phyloP scores from a whole-genome alignment of 805 yeast species.

The Candida nanaspora region DNA sequence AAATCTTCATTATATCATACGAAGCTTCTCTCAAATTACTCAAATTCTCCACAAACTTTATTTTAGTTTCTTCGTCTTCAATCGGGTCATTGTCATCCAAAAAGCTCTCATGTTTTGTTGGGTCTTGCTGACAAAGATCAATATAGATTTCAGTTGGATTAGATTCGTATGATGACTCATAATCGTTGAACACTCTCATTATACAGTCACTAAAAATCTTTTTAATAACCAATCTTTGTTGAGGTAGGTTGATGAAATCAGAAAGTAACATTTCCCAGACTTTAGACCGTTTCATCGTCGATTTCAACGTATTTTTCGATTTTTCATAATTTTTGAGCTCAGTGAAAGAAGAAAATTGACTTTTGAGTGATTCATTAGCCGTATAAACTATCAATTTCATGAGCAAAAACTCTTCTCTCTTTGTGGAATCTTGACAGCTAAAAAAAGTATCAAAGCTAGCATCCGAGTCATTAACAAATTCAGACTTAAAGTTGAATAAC shows the following conservation, averaged over 20 bases:
- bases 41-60: constrained; percentile 63
- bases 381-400: constrained; percentile 48
- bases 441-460: constrained; percentile 19
- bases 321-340: constrained; percentile 19
- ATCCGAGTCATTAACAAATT: constrained; percentile 9
- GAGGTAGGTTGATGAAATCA: constrained; percentile 38
- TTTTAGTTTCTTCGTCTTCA: constrained; percentile 67
- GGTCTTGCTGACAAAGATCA: constrained; percentile 30
- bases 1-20: constrained; percentile 47
- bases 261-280: constrained; percentile 40
- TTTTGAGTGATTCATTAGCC: constrained; percentile 33
- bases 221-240: constrained; percentile 40
- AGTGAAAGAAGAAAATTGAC: constrained; percentile 8
- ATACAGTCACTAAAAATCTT: constrained; percentile 32
- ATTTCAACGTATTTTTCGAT: constrained; percentile 13
- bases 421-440: constrained; percentile 12
- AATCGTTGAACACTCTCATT: constrained; percentile 33
- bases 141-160: constrained; percentile 61
- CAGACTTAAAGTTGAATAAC: constrained; percentile 17
- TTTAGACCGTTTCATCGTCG: constrained; percentile 6
- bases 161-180: constrained; percentile 62
- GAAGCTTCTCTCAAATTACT: constrained; percentile 67
- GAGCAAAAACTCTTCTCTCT: constrained; percentile 65
- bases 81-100: constrained; percentile 53
- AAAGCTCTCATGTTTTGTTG: background rate